These are phyloP conservation scores for Zymoseptoria pseudotritici DNA, from an alignment of 2,329 filamentous ascomycete genomes.

Conservation along the genomic window DNA sequence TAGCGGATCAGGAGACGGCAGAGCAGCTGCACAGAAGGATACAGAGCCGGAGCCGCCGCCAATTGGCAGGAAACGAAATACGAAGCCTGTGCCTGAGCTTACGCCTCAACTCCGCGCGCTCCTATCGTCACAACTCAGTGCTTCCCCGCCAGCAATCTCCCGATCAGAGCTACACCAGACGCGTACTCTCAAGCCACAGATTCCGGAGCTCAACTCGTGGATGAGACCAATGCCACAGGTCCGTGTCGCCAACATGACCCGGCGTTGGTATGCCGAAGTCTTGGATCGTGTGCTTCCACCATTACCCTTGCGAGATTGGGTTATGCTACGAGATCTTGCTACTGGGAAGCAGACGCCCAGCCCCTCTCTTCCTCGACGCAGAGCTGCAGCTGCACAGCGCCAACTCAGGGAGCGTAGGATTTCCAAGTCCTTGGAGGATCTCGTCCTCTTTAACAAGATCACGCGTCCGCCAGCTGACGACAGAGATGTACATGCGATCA, in stretches of 20 bases:
- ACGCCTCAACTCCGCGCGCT: constrained; percentile 28
- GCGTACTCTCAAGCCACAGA: constrained; percentile 20
- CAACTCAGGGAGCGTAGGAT: not conserved
- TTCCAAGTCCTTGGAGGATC: constrained; percentile 18
- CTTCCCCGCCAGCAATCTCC: constrained; percentile 25
- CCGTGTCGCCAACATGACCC: constrained; percentile 37
- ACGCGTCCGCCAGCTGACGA: not conserved
- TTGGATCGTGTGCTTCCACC: constrained; percentile 39
- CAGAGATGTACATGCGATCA: constrained; percentile 31
- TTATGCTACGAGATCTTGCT: constrained; percentile 34
- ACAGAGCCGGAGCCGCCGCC: not conserved
- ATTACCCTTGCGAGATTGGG: constrained; percentile 39
- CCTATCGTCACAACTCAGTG: constrained; percentile 23
- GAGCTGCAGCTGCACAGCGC: not conserved
- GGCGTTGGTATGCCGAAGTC: constrained; percentile 37
- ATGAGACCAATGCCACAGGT: constrained; percentile 38
- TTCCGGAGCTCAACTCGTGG: constrained; percentile 42
- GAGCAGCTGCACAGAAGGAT: not conserved
- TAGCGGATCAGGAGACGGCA: not conserved
- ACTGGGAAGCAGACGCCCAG: constrained; percentile 21
- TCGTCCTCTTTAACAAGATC: constrained; percentile 9
- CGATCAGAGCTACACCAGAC: constrained; percentile 15
- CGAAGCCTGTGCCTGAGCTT: constrained; percentile 28
- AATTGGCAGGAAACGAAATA: not conserved
- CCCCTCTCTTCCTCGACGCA: constrained; percentile 6